Evolutionary conservation across 495 filamentous ascomycete genomes (phyloP), one percentile per base, ranked within the genome.

Genomic region (Aspergillus mulundensis): DNA sequence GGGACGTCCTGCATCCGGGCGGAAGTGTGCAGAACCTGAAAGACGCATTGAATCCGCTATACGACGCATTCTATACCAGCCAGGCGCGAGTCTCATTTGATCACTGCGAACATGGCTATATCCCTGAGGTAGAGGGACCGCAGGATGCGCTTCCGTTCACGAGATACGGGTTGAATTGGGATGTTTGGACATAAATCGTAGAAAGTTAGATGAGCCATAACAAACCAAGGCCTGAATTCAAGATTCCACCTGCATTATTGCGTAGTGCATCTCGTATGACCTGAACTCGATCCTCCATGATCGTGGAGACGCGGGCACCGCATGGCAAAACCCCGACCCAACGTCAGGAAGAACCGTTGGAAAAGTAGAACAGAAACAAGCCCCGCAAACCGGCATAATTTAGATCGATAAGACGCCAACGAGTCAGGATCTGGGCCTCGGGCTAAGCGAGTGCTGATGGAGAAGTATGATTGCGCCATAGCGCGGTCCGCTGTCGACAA

Each of bases 1-100:
- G 81, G 82, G 56, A 65, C 20, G 69, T 68, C 0, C 66, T 85
- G 5, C 81, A 84, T 45, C 77, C 76, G 1, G 61, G 54, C 1
- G 80, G 79, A 1, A 68, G 53, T n/a, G 70, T 73, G 11, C 12
- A 46, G 14, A 59, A 48, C 24, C 53, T 74, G n/a, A 30, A 32
- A 1, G 65, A 71, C 38, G 70, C 70, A 15, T 20, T 66, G 16
- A 21, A 57, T 19, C 10, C 30, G 15, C 16, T 18, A 1, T 63
- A 59, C 38, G 58, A 66, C 38, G 11, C 3, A 2, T 67, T 62
- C 20, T 67, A 64, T 44, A 23, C 28, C 3, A 14, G 14, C 11
- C 52, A 55, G 21, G 53, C 52, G 0, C 42, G 40, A 21, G 53
- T 60, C 6, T 45, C 46, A 24, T 59, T 48, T 38, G 56, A 53